A percentile compares a stretch with the other conserved stretches of the same genome.
phyloP scores from a whole-genome alignment of 371 early-diverging fungal species.

The Furculomyces boomerangus region DNA sequence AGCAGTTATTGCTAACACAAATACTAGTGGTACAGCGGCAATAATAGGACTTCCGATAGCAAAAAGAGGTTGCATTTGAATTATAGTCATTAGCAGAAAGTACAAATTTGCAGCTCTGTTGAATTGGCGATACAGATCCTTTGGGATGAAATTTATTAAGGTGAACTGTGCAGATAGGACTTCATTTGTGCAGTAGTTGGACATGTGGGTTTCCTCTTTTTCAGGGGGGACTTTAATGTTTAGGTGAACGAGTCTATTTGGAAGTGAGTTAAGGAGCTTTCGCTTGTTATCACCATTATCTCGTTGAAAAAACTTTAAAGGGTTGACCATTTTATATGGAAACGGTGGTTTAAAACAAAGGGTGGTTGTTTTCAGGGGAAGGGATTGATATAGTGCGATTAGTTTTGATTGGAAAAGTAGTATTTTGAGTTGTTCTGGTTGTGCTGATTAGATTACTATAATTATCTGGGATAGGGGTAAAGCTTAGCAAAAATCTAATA shows the following conservation, averaged over 20 bases:
- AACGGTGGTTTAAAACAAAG: too few relatives aligned
- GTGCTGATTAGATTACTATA: background rate
- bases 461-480: too few relatives aligned
- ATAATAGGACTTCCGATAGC: slow-evolving; percentile 48
- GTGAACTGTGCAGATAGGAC: slow-evolving; percentile 90
- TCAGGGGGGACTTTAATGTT: slow-evolving; percentile 29
- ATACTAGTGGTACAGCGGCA: slow-evolving; percentile 71
- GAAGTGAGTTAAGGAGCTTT: background rate
- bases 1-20: slow-evolving; percentile 76
- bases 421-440: too few relatives aligned
- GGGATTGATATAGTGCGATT: too few relatives aligned
- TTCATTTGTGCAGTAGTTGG: slow-evolving; percentile 33
- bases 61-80: slow-evolving; percentile 75
- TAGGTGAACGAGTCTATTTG: background rate
- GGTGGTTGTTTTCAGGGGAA: too few relatives aligned
- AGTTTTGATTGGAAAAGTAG: too few relatives aligned
- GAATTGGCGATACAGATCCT: slow-evolving; percentile 94
- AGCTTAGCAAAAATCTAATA: too few relatives aligned
- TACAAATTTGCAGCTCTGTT: slow-evolving; percentile 90
- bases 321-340: background rate
- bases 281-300: background rate
- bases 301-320: background rate
- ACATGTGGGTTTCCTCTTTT: slow-evolving; percentile 31
- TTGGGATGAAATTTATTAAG: slow-evolving; percentile 74
- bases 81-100: slow-evolving; percentile 81